A percentile compares a stretch with the other conserved stretches of the same genome.
Evolutionary conservation across 768 basidiomycete species (phyloP).

Genomic region (Phallus indusiatus): DNA sequence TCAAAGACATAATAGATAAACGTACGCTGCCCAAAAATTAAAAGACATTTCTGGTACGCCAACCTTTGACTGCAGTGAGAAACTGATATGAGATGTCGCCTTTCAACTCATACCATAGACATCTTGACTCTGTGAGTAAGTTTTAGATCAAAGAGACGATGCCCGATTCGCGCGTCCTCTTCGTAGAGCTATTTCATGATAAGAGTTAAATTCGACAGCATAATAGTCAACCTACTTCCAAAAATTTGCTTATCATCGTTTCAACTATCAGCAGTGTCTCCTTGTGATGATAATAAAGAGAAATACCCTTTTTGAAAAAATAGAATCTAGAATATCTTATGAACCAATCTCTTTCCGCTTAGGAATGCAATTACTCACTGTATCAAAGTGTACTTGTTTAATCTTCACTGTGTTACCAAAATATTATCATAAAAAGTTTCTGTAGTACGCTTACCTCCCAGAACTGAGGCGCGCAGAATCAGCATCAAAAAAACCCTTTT

Average conservation of each 20-base stretch:
- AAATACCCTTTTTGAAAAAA: constrained; percentile 96
- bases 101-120: constrained; percentile 71
- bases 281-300: not conserved
- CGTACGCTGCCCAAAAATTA: constrained; percentile 86
- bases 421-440: not conserved
- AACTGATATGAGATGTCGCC: not conserved
- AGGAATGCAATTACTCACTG: constrained; percentile 34
- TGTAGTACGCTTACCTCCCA: constrained; percentile 44
- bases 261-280: not conserved
- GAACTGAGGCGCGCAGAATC: constrained; percentile 34
- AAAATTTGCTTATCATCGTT: constrained; percentile 52
- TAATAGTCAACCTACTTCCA: constrained; percentile 41
- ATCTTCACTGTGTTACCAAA: constrained; percentile 44
- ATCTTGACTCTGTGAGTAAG: constrained; percentile 90
- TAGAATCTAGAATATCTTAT: constrained; percentile 43
- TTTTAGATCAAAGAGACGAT: constrained; percentile 92
- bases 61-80: constrained; percentile 39
- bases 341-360: constrained; percentile 13
- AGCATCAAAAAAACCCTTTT: not conserved
- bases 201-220: not conserved
- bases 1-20: constrained; percentile 12
- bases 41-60: constrained; percentile 94
- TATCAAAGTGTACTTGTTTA: constrained; percentile 96
- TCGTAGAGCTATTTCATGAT: constrained; percentile 59
- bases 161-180: constrained; percentile 88